Conservation (phyloP, 805 yeast species). For the Zygosaccharomyces bailii region DNA sequence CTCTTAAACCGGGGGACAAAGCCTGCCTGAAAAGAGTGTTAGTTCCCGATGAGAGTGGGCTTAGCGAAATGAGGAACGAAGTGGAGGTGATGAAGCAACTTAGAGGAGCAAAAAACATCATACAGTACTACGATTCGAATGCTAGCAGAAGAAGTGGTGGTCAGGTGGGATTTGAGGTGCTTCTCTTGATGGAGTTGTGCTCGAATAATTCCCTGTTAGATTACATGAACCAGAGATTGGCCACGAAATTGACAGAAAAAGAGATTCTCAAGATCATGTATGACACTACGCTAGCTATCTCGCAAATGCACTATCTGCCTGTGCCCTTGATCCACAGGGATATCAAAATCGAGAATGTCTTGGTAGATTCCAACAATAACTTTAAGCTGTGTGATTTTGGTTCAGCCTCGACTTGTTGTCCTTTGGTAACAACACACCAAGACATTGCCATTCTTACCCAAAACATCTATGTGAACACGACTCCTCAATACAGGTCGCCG, state of each 20-base stretch:
- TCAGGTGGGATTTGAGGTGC: conserved; percentile 67
- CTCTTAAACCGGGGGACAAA: conserved; percentile 41
- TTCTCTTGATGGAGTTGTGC: conserved; percentile 90
- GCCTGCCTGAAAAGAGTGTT: conserved; percentile 74
- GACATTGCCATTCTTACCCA: conserved; percentile 73
- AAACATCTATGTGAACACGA: conserved; percentile 85
- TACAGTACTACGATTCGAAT: conserved; percentile 69
- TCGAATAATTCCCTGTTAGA: conserved; percentile 83
- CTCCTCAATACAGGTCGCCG: conserved; percentile 93
- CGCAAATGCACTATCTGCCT: conserved; percentile 72
- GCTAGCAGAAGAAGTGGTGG: conserved; percentile 52
- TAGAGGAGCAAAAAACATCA: conserved; percentile 54
- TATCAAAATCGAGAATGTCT: conserved; percentile 89
- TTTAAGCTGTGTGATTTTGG: conserved; percentile 95
- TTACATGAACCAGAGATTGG: conserved; percentile 81
- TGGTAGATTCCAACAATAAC: conserved; percentile 63
- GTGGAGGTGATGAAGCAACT: conserved; percentile 74
- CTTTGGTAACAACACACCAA: conserved; percentile 68
- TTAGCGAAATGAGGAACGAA: conserved; percentile 63
- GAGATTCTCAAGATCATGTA: conserved; percentile 82
- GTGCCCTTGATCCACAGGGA: conserved; percentile 85
- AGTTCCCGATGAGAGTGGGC: conserved; percentile 66
- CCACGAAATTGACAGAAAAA: conserved; percentile 68
- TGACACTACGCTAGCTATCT: conserved; percentile 75
- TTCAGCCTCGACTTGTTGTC: conserved; percentile 54